These are phyloP conservation scores for Pichia cactophila DNA, from an alignment of 1,139 yeast species.

Conservation along the genomic window DNA sequence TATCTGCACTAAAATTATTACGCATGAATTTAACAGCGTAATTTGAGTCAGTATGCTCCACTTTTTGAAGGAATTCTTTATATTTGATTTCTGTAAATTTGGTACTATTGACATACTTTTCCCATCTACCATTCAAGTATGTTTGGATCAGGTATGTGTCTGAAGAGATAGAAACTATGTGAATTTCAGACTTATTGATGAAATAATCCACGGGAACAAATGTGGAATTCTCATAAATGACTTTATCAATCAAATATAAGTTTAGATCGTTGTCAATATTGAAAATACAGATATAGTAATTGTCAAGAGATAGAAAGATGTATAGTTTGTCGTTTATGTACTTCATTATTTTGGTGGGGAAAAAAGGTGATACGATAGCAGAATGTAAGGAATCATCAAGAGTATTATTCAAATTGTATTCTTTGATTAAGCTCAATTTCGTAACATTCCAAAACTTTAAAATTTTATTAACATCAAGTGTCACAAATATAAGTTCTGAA, in stretches of 20 bases:
- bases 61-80: neutral
- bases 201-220: conserved; percentile 10
- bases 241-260: conserved; percentile 2
- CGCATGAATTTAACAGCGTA: neutral
- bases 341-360: conserved; percentile 16
- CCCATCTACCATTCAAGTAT: conserved; percentile 7
- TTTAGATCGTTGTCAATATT: conserved; percentile 8
- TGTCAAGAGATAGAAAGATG: conserved; percentile 34
- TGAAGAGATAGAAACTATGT: conserved; percentile 22
- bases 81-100: conserved; percentile 5
- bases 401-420: conserved; percentile 27
- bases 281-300: conserved; percentile 36
- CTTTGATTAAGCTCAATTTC: conserved; percentile 31
- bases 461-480: conserved; percentile 41
- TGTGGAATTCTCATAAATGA: neutral
- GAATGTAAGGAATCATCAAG: conserved; percentile 18
- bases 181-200: conserved; percentile 5
- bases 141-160: conserved; percentile 16
- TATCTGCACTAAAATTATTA: neutral
- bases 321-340: conserved; percentile 14
- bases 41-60: neutral
- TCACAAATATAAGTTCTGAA: conserved; percentile 24
- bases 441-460: conserved; percentile 51
- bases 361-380: conserved; percentile 14
- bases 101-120: neutral